These are phyloP conservation scores for Penicillium atrosanguineum DNA, from an alignment of 495 filamentous ascomycete genomes.

Conservation along the genomic window DNA sequence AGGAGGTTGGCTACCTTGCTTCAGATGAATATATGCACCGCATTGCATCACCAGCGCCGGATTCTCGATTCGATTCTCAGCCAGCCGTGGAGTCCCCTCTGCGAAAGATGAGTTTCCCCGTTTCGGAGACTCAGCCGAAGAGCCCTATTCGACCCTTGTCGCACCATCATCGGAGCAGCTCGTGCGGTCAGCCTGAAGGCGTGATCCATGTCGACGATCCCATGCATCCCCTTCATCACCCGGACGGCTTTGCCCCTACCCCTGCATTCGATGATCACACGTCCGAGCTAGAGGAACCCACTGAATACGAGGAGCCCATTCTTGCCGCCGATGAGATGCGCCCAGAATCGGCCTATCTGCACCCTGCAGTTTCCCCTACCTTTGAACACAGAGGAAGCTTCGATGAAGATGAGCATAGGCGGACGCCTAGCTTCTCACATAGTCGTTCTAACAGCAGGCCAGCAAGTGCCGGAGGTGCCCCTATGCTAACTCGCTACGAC, in stretches of 20 bases:
- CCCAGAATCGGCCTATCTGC: constrained; percentile 67
- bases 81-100: constrained; percentile 57
- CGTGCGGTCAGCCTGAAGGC: constrained; percentile 33
- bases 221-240: constrained; percentile 58
- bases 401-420: constrained; percentile 54
- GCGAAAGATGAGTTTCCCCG: constrained; percentile 51
- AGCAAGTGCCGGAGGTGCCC: constrained; percentile 56
- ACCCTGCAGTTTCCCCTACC: constrained; percentile 72
- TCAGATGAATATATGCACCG: constrained; percentile 74
- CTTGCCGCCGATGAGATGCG: constrained; percentile 88
- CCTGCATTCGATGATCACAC: constrained; percentile 16
- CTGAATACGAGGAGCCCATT: constrained; percentile 67
- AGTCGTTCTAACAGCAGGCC: constrained; percentile 75
- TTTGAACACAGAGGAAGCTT: constrained; percentile 57
- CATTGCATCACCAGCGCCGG: constrained; percentile 60
- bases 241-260: constrained; percentile 54
- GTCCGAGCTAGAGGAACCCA: constrained; percentile 7
- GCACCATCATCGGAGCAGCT: constrained; percentile 15
- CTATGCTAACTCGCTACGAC: constrained; percentile 46
- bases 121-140: constrained; percentile 22
- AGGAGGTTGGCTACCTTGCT: constrained; percentile 78
- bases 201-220: constrained; percentile 78
- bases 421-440: constrained; percentile 51
- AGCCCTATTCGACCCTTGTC: constrained; percentile 2
- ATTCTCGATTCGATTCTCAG: constrained; percentile 43